phyloP scores from a whole-genome alignment of 2,329 filamentous ascomycete species.

The Diplodia scrobiculata region DNA sequence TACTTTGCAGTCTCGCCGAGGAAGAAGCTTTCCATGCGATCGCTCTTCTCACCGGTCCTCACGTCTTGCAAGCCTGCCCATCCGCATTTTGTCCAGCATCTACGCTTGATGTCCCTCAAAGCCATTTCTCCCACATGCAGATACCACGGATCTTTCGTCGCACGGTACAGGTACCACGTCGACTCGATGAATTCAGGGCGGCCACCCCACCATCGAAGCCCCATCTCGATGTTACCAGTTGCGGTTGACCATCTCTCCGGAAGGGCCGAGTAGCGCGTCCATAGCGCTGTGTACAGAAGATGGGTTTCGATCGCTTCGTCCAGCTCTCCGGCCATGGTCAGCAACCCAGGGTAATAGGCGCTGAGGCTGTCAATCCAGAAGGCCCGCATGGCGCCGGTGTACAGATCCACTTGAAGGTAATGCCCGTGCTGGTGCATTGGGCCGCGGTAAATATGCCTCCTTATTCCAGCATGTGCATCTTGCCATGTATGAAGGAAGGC shows the following conservation, averaged over 20 bases:
- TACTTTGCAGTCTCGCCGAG: slow-evolving; percentile 96
- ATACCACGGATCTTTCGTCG: slow-evolving; percentile 94
- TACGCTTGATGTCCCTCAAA: slow-evolving; percentile 78
- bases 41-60: slow-evolving; percentile 73
- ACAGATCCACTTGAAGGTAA: slow-evolving; percentile 86
- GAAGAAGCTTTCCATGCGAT: slow-evolving; percentile 99
- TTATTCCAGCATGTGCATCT: slow-evolving; percentile 81
- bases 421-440: slow-evolving; percentile 78
- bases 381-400: slow-evolving; percentile 82
- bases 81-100: slow-evolving; percentile 88
- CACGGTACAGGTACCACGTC: slow-evolving; percentile 92
- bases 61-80: slow-evolving; percentile 77
- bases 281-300: slow-evolving; percentile 85
- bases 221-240: slow-evolving; percentile 79
- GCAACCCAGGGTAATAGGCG: slow-evolving; percentile 88
- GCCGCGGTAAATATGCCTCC: slow-evolving; percentile 84
- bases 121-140: slow-evolving; percentile 96
- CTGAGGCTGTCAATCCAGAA: slow-evolving; percentile 97
- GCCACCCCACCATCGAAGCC: slow-evolving; percentile 91
- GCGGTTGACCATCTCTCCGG: slow-evolving; percentile 92
- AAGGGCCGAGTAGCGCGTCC: slow-evolving; percentile 91
- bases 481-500: slow-evolving; percentile 83
- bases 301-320: slow-evolving; percentile 91
- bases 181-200: slow-evolving; percentile 97
- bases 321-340: slow-evolving; percentile 82